Conservation (phyloP, 257 asterid genomes). For the Lycium ferocissimum region DNA sequence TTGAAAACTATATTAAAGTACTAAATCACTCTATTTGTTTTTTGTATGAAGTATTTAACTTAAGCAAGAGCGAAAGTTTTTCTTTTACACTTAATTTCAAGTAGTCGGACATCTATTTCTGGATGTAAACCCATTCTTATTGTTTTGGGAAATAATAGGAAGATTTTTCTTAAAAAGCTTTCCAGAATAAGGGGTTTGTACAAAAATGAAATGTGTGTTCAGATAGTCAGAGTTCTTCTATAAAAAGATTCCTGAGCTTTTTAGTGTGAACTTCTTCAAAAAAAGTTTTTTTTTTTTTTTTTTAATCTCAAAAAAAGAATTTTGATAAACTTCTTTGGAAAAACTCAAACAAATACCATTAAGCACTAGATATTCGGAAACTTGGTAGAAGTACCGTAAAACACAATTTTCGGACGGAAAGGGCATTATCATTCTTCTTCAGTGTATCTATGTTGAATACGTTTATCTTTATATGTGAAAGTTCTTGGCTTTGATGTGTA, state of each 20-base stretch:
- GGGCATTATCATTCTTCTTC: not conserved
- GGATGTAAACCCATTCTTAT: not conserved
- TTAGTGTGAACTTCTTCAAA: not conserved
- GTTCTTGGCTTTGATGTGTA: conserved; percentile 19
- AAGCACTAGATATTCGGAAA: not conserved
- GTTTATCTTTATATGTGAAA: not conserved
- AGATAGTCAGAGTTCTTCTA: not conserved
- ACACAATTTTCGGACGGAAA: not conserved
- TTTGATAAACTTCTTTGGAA: not conserved
- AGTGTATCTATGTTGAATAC: not conserved
- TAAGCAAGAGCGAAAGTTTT: not conserved
- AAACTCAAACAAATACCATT: not conserved
- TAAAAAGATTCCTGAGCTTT: not conserved
- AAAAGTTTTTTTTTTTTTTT: not conserved
- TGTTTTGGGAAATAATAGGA: not conserved
- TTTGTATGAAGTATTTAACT: not conserved
- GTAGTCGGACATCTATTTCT: not conserved
- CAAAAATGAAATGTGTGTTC: not conserved
- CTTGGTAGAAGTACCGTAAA: not conserved
- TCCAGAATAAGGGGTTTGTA: not conserved
- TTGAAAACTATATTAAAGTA: not conserved
- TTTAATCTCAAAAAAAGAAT: too few relatives aligned
- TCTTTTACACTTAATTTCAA: not conserved
- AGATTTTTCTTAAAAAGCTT: not conserved
- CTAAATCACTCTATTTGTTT: not conserved